Evolutionary conservation across 768 basidiomycete genomes (phyloP), one percentile per base, ranked within the genome.

Genomic region (Epithele typhae): DNA sequence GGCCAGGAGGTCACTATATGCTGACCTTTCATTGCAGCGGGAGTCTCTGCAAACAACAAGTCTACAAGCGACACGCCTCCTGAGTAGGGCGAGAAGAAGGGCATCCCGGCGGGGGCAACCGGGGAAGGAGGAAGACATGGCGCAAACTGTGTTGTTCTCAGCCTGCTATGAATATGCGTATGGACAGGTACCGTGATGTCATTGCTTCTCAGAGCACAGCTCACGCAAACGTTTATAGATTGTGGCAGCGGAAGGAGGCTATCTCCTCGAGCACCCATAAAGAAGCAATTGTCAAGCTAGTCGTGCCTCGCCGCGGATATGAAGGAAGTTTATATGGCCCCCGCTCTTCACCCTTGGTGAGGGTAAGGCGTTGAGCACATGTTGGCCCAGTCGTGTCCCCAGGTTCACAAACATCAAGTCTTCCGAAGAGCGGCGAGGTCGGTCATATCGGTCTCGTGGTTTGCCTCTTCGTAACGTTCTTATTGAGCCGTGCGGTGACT

Each of bases 111-210:
- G 8, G 63, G n/a, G 59, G 23, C 57, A 68, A 9, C 62, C 66
- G 4, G 69, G 68, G 8, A 46, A 55, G 7, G 68, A 67, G 4
- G 59, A 64, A 38, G 69, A 68, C 43, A 65, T 69, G 56, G 66
- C 64, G 6, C 66, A 68, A 39, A 53, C 57, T 19, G 63, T 60
- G 18, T 48, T 70, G 27, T 49, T 63, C 43, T 48, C 67, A 8
- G 64, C 64, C 2, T 51, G 50, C 36, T 67, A 70, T 34, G 45
- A 64, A 43, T 68, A 68, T 42, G 45, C 60, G 11, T 68, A 68
- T 40, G 68, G 67, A 0, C 67, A 69, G 58, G 68, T 68, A 7
- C n/a, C n/a, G n/a, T 17, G 35, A n/a, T 37, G 17, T 37, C 19
- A 11, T 12, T 42, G 8, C 8, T 14, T 14, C 21, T 12, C 32